These are phyloP conservation scores for Trametopsis cervina DNA, from an alignment of 768 basidiomycete species.

Conservation along the genomic window DNA sequence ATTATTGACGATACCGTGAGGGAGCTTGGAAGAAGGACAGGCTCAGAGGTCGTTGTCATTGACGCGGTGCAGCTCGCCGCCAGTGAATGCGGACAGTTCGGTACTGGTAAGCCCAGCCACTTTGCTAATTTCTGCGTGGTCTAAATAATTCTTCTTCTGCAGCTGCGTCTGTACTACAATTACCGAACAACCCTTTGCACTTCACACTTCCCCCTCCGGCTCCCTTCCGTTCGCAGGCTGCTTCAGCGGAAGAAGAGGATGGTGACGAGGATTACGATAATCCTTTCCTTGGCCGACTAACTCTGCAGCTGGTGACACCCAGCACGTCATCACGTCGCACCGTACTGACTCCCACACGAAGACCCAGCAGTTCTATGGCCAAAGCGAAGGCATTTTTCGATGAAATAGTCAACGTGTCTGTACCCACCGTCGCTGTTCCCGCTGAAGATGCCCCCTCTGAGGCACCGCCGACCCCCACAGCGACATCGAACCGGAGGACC, in stretches of 20 bases:
- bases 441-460: slow-evolving; percentile 15
- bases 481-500: slow-evolving; percentile 15
- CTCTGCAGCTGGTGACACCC: slow-evolving; percentile 37
- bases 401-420: slow-evolving; percentile 59
- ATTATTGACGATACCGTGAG: slow-evolving; percentile 74
- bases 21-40: slow-evolving; percentile 66
- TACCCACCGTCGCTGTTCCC: slow-evolving; percentile 7
- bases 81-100: slow-evolving; percentile 83
- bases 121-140: background rate
- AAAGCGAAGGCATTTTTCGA: slow-evolving; percentile 69
- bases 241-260: slow-evolving; percentile 40
- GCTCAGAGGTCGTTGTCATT: slow-evolving; percentile 76
- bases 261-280: slow-evolving; percentile 34
- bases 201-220: slow-evolving; percentile 32
- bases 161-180: slow-evolving; percentile 66
- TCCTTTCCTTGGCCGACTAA: slow-evolving; percentile 25
- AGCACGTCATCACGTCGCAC: slow-evolving; percentile 12
- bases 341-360: slow-evolving; percentile 6
- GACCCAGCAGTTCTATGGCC: slow-evolving; percentile 30
- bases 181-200: slow-evolving; percentile 74
- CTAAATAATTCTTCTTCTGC: background rate
- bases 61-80: slow-evolving; percentile 82
- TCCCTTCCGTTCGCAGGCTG: slow-evolving; percentile 23
- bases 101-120: slow-evolving; percentile 46
- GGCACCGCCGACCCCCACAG: slow-evolving; percentile 16